A percentile compares a stretch with the other conserved stretches of the same genome.
Evolutionary conservation across 441 rosid genomes (phyloP).

Genomic region (Pelargonium citronellum): DNA sequence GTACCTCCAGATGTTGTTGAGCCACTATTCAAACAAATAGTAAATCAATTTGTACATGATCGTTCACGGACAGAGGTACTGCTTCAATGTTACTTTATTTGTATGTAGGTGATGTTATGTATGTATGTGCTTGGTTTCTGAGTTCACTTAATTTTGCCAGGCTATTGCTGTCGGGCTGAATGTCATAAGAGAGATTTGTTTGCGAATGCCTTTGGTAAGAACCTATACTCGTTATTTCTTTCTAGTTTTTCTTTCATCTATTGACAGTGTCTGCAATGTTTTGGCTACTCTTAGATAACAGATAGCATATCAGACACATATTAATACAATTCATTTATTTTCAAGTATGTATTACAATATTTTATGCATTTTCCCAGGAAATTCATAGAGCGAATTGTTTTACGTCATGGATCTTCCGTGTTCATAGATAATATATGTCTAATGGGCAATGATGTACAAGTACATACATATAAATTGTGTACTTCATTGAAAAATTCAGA

Average conservation of each 20-base stretch:
- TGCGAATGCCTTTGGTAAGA: constrained; percentile 82
- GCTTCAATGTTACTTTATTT: constrained; percentile 16
- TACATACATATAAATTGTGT: too few species aligned
- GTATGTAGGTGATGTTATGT: not conserved
- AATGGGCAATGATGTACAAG: too few species aligned
- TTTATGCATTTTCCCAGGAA: too few species aligned
- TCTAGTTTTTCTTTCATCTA: not conserved
- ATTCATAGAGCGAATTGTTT: too few species aligned
- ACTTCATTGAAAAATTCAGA: too few species aligned
- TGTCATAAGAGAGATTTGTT: constrained; percentile 82
- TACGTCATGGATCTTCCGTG: too few species aligned
- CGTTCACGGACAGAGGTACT: constrained; percentile 81
- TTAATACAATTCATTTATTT: too few species aligned
- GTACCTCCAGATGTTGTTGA: constrained; percentile 96
- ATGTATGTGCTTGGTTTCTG: constrained; percentile 10
- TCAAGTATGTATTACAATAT: too few species aligned
- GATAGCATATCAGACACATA: too few species aligned
- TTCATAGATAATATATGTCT: too few species aligned
- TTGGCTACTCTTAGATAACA: not conserved
- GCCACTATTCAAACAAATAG: constrained; percentile 84
- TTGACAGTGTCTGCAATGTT: not conserved
- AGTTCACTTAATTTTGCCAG: constrained; percentile 30
- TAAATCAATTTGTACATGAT: constrained; percentile 87
- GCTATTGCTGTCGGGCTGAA: constrained; percentile 88
- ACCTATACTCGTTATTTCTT: constrained; percentile 4